phyloP scores from a whole-genome alignment of 371 early-diverging fungal genomes.

The Gilbertella persicaria region DNA sequence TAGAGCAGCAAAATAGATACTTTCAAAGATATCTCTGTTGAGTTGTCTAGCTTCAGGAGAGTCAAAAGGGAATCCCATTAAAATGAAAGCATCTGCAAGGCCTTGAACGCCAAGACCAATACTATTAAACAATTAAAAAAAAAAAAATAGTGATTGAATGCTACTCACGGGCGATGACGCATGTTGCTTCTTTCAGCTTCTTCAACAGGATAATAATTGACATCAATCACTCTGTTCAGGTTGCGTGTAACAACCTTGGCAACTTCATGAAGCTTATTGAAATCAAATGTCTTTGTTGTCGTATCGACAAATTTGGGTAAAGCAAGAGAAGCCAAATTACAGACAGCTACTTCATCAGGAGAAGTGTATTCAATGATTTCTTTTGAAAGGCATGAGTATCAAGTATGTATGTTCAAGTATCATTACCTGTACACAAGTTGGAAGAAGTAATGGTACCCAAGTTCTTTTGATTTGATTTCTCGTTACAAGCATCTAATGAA shows the following conservation, averaged over 20 bases:
- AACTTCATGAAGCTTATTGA: conserved; percentile 71
- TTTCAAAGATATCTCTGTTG: conserved; percentile 96
- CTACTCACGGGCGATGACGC: conserved; percentile 86
- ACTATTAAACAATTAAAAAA: conserved; percentile 5
- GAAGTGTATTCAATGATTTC: conserved; percentile 98
- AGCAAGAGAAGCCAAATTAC: conserved; percentile 98
- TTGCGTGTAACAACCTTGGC: conserved; percentile 86
- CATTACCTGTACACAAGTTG: conserved; percentile 74
- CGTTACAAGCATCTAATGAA: conserved; percentile 76
- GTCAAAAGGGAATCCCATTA: conserved; percentile 97
- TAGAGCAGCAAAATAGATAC: conserved; percentile 97
- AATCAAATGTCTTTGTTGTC: conserved; percentile 68
- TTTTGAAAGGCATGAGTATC: conserved; percentile 8
- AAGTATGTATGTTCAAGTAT: no score
- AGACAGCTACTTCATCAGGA: conserved; percentile 98
- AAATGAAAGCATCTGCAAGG: conserved; percentile 97
- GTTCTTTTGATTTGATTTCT: conserved; percentile 97
- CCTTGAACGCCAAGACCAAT: conserved; percentile 99
- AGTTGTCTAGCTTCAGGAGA: conserved; percentile 87
- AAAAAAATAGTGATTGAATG: no score
- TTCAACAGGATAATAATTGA: conserved; percentile 96
- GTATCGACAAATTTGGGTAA: conserved; percentile 89
- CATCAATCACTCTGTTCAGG: conserved; percentile 97
- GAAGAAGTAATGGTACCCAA: conserved; percentile 95
- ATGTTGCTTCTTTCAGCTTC: conserved; percentile 91